A percentile compares a stretch with the other conserved stretches of the same genome.
Evolutionary conservation across 2,329 filamentous ascomycete genomes (phyloP).

Genomic region (Emmonsia crescens): DNA sequence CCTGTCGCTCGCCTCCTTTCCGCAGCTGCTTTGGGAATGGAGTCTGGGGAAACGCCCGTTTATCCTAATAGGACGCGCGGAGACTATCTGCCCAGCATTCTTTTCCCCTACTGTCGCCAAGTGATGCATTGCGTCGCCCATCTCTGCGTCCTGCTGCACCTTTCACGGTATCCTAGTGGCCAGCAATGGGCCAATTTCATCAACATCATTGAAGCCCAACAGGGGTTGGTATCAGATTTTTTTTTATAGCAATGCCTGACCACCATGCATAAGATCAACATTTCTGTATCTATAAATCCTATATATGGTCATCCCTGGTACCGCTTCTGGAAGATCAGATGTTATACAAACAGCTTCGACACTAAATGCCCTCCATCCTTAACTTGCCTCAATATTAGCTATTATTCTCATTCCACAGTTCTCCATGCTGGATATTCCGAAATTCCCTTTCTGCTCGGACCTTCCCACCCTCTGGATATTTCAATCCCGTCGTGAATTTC

Average conservation of each 20-base stretch:
- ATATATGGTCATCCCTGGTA: constrained; percentile 1
- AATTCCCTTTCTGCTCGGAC: not conserved
- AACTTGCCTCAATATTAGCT: not conserved
- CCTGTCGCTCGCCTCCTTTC: not conserved
- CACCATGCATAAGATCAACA: not conserved
- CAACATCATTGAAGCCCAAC: constrained; percentile 1
- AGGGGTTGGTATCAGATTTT: constrained; percentile 1
- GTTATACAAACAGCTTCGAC: not conserved
- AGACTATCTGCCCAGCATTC: not conserved
- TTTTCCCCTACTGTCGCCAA: not conserved
- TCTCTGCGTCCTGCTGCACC: not conserved
- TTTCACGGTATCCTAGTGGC: not conserved
- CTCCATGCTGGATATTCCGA: constrained; percentile 4
- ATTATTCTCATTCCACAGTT: not conserved
- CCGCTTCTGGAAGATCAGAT: not conserved
- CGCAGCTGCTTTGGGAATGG: not conserved
- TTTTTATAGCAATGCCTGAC: not conserved
- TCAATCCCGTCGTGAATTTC: constrained; percentile 1
- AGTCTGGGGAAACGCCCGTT: not conserved
- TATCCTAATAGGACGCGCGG: not conserved
- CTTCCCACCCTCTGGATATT: constrained; percentile 1
- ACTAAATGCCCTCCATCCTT: not conserved
- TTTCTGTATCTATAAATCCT: not conserved
- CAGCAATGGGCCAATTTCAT: not conserved
- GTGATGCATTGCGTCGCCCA: not conserved